phyloP scores from a whole-genome alignment of 2,329 filamentous ascomycete genomes.

The Colletotrichum shisoi region DNA sequence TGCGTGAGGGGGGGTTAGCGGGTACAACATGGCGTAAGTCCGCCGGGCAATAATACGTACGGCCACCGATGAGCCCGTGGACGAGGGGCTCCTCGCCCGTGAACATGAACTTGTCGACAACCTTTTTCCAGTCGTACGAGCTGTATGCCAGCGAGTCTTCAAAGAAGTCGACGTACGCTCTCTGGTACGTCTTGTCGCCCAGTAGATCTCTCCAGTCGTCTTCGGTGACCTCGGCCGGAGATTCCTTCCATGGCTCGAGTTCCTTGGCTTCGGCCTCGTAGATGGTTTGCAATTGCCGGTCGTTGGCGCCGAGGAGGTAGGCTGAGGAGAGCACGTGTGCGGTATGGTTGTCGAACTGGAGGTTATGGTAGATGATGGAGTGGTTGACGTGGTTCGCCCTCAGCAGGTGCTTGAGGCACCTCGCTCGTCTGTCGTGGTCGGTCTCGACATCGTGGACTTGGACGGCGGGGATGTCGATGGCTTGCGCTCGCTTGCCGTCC shows the following conservation, averaged over 20 bases:
- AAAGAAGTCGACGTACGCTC: constrained; percentile 93
- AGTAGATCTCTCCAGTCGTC: constrained; percentile 88
- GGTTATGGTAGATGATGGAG: constrained; percentile 78
- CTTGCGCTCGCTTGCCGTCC: constrained; percentile 43
- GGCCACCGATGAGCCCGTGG: constrained; percentile 78
- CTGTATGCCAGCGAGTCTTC: constrained; percentile 84
- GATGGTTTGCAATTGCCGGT: constrained; percentile 76
- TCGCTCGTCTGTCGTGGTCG: constrained; percentile 76
- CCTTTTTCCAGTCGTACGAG: constrained; percentile 83
- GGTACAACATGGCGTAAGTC: background rate
- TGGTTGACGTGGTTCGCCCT: constrained; percentile 92
- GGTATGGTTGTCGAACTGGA: constrained; percentile 82
- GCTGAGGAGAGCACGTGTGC: constrained; percentile 84
- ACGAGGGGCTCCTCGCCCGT: constrained; percentile 77
- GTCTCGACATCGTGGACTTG: constrained; percentile 82
- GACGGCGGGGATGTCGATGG: constrained; percentile 70
- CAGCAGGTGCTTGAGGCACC: constrained; percentile 88
- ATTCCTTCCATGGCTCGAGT: constrained; percentile 82
- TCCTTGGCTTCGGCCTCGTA: constrained; percentile 79
- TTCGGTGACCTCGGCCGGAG: constrained; percentile 81
- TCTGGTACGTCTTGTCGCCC: constrained; percentile 81
- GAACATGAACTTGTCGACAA: constrained; percentile 80
- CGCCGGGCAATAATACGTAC: constrained; percentile 62
- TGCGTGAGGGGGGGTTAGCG: constrained; percentile 51
- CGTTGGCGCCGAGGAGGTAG: constrained; percentile 81